phyloP scores from a whole-genome alignment of 257 asterid genomes.

The Mitragyna speciosa region DNA sequence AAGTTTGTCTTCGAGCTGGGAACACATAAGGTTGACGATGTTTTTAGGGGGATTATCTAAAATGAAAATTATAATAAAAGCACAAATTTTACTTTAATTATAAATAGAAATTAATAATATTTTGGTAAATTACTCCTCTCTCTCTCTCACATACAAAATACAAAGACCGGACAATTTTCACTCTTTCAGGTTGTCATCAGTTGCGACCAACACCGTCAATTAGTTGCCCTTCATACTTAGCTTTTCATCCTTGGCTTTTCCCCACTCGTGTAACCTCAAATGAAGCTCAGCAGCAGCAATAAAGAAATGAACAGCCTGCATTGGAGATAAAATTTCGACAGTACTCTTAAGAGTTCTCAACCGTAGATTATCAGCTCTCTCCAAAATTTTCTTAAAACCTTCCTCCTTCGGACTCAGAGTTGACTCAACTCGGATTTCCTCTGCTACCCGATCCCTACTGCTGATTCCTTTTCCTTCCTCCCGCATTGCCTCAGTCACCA shows the following conservation, averaged over 20 bases:
- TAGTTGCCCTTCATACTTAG: constrained; percentile 15
- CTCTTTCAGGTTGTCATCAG: background rate
- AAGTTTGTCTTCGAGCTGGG: too few species aligned
- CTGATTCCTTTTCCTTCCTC: background rate
- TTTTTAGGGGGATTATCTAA: too few species aligned
- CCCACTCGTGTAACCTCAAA: constrained; percentile 78
- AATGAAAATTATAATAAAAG: too few species aligned
- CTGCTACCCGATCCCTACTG: background rate
- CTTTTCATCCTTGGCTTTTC: constrained; percentile 32
- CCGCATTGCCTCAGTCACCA: constrained; percentile 38
- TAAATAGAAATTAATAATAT: too few species aligned
- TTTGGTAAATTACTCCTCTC: too few species aligned
- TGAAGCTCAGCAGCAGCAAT: constrained; percentile 76
- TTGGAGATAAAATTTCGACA: constrained; percentile 32
- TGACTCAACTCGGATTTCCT: constrained; percentile 15
- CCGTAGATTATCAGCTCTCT: constrained; percentile 60
- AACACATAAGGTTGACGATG: too few species aligned
- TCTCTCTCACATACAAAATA: background rate
- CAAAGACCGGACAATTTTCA: too few species aligned
- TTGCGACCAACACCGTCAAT: background rate
- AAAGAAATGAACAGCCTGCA: constrained; percentile 62
- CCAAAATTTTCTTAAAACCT: constrained; percentile 34
- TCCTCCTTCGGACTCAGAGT: constrained; percentile 44
- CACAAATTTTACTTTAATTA: too few species aligned
- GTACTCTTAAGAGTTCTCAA: constrained; percentile 45